Percentiles rank a stretch among this genome's conserved stretches.
Conservation (phyloP, 441 rosid genomes). For the Pelargonium fulgidum region DNA sequence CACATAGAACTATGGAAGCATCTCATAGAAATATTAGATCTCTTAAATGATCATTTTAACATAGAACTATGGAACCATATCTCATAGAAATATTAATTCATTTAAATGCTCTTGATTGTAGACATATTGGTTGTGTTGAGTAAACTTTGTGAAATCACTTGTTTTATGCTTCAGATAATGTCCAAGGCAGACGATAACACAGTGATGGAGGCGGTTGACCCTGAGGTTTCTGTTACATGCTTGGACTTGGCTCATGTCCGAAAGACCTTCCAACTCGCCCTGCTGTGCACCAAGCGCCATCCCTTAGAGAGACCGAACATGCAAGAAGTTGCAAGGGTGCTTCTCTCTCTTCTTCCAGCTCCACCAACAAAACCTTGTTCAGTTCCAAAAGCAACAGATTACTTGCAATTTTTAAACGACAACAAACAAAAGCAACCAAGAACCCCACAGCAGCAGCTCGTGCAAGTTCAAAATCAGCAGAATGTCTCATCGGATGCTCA, state of each 20-base stretch:
- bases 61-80: too few relatives aligned
- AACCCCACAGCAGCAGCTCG: neutral
- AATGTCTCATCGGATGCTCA: constrained; percentile 40
- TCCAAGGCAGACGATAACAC: constrained; percentile 57
- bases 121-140: too few relatives aligned
- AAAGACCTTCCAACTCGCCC: constrained; percentile 74
- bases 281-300: constrained; percentile 63
- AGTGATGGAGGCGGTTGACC: constrained; percentile 83
- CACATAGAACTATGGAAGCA: too few relatives aligned
- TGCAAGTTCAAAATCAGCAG: constrained; percentile 23
- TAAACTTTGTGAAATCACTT: neutral
- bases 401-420: constrained; percentile 36
- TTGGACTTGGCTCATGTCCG: constrained; percentile 47
- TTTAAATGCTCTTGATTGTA: too few relatives aligned
- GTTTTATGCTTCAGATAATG: constrained; percentile 38
- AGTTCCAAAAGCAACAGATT: constrained; percentile 36
- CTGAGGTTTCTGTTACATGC: constrained; percentile 82
- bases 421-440: constrained; percentile 33
- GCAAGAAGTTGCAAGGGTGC: constrained; percentile 73
- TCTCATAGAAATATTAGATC: too few relatives aligned
- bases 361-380: constrained; percentile 34
- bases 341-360: constrained; percentile 59
- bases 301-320: constrained; percentile 78
- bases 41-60: too few relatives aligned
- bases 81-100: too few relatives aligned